These are phyloP conservation scores for Euphorbia schlechtendalii DNA, from an alignment of 441 rosid species.

Conservation along the genomic window DNA sequence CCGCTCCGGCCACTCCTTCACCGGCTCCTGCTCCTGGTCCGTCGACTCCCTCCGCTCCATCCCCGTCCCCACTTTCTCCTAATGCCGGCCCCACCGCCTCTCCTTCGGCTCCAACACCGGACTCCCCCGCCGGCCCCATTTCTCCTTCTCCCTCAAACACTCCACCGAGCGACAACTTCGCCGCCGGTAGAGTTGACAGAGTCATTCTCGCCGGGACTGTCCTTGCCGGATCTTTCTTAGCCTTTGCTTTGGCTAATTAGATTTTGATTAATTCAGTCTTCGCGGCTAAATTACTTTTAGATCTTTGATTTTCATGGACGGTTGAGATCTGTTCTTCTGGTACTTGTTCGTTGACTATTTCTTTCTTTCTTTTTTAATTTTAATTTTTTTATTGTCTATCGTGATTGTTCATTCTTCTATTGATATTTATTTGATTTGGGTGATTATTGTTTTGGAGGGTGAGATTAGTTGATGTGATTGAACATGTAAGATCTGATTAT, in stretches of 20 bases:
- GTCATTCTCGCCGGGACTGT: slow-evolving; percentile 40
- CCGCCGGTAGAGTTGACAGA: slow-evolving; percentile 31
- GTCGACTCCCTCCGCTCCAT: slow-evolving; percentile 24
- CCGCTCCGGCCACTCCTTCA: slow-evolving; percentile 22
- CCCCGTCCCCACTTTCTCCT: slow-evolving; percentile 26
- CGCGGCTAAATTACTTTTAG: slow-evolving; percentile 17
- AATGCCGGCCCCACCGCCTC: slow-evolving; percentile 22
- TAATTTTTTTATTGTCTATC: slow-evolving; percentile 11
- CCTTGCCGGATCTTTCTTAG: slow-evolving; percentile 45
- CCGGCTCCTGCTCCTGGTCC: slow-evolving; percentile 16
- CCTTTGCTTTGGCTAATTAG: slow-evolving; percentile 51
- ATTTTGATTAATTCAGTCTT: not conserved
- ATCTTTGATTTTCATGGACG: slow-evolving; percentile 13
- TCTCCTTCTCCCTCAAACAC: slow-evolving; percentile 11
- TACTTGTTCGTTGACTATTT: not conserved
- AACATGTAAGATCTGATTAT: too few species aligned
- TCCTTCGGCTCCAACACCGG: slow-evolving; percentile 28
- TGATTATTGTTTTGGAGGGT: too few species aligned
- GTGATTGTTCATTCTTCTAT: slow-evolving; percentile 19
- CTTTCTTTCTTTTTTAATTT: not conserved
- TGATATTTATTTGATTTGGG: too few species aligned
- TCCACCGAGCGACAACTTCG: slow-evolving; percentile 38
- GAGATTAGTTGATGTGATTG: too few species aligned
- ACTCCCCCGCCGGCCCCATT: not conserved
- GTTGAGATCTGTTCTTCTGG: slow-evolving; percentile 17